Evolutionary conservation across 139 green algal species (phyloP), one percentile per base, ranked within the genome.

Genomic region (Closterium sp.): DNA sequence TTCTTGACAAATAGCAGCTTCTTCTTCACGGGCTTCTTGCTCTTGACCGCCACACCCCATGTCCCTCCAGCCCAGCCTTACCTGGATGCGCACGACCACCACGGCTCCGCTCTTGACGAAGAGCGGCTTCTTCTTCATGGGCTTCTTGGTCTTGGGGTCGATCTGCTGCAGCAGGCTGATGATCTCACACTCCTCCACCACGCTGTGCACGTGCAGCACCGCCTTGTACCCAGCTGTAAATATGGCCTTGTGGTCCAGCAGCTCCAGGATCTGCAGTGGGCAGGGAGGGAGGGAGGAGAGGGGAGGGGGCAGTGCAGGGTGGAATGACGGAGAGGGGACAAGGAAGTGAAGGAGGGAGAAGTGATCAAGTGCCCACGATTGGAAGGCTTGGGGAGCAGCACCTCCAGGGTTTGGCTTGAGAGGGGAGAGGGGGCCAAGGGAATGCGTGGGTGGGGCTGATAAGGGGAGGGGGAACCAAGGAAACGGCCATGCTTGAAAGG

Each of bases 181-280:
- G 83, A 99, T 96, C 96, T 99, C 98, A 91, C 97, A 98, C 96
- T 99, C 98, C 96, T 99, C 97, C 76, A 95, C 94, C 64, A 94
- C 55, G 21, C 66, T 81, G 76, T 96, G 94, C 10, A 96, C 86
- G 91, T 96, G 94, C 87, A 96, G 91, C 84, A 96, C 91, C 34
- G 93, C 93, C 81, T 95, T 96, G 93, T 96, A 96, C 33, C 97
- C 93, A 19, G 97, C 97, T 31, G 97, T 99, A 95, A 99, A 98
- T 91, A 99, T 97, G 66, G 97, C 94, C 81, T 94, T 99, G 96
- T 99, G 98, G 92, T 99, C 97, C 90, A 98, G 91, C 76, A 98
- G 95, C 89, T 98, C 97, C 90, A 98, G 66, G 4, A 98, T 93
- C 88, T 93, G 85, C 55, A n/a, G n/a, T 19, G 55, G 55, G 16